A percentile compares a stretch with the other conserved stretches of the same genome.
These are phyloP conservation scores for Metschnikowia lochheadii DNA, from an alignment of 805 yeast species.

Conservation along the genomic window DNA sequence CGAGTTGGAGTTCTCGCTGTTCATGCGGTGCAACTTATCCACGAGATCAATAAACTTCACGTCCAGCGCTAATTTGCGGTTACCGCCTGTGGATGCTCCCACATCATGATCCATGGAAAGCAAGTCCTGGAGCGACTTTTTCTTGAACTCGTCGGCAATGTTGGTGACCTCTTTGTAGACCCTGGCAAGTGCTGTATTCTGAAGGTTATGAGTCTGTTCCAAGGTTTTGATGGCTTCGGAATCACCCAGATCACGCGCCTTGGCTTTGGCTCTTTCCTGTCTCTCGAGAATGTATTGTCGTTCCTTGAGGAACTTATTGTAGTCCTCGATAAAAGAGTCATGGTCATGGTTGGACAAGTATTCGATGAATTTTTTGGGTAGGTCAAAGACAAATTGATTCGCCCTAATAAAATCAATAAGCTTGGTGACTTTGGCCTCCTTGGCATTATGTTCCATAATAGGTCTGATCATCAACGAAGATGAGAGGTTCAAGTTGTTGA, in stretches of 20 bases:
- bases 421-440: conserved; percentile 29
- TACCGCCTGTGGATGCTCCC: conserved; percentile 4
- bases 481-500: conserved; percentile 35
- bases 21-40: conserved; percentile 36
- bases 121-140: conserved; percentile 33
- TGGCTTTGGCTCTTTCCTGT: conserved; percentile 10
- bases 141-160: conserved; percentile 33
- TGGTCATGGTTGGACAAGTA: conserved; percentile 30
- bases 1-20: conserved; percentile 16
- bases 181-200: conserved; percentile 27
- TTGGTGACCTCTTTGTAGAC: conserved; percentile 31
- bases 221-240: conserved; percentile 11
- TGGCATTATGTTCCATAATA: conserved; percentile 34
- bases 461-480: conserved; percentile 40
- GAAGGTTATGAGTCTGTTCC: conserved; percentile 24
- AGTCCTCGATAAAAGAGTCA: conserved; percentile 34
- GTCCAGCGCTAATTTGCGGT: conserved; percentile 17
- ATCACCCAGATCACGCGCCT: conserved; percentile 6
- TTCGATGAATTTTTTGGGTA: conserved; percentile 30
- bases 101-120: conserved; percentile 37
- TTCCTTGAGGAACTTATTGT: conserved; percentile 28
- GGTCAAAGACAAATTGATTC: conserved; percentile 33
- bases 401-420: conserved; percentile 34
- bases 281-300: conserved; percentile 16
- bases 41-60: conserved; percentile 36